A percentile compares a stretch with the other conserved stretches of the same genome.
phyloP scores from a whole-genome alignment of 331 rosid genomes.

The Malus hybrid region DNA sequence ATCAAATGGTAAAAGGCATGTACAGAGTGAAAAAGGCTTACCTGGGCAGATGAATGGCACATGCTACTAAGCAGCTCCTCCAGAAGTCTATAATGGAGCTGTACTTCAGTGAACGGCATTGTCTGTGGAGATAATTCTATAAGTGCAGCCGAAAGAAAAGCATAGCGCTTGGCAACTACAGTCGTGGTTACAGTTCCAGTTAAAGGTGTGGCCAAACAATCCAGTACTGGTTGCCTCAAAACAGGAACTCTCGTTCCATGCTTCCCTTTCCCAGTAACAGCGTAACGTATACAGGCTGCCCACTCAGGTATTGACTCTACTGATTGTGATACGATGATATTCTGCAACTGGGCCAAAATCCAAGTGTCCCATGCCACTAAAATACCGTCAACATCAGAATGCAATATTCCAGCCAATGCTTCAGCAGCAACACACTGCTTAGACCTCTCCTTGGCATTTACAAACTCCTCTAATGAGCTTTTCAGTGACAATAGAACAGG shows the following conservation, averaged over 20 bases:
- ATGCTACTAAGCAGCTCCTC: slow-evolving; percentile 80
- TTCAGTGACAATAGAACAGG: slow-evolving; percentile 65
- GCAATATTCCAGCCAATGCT: slow-evolving; percentile 91
- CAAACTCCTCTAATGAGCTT: slow-evolving; percentile 72
- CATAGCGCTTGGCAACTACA: slow-evolving; percentile 79
- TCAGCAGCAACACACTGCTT: slow-evolving; percentile 99
- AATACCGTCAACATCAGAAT: slow-evolving; percentile 86
- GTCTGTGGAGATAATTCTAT: slow-evolving; percentile 81
- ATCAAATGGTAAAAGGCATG: background rate
- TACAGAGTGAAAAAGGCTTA: slow-evolving; percentile 33
- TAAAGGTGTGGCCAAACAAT: slow-evolving; percentile 67
- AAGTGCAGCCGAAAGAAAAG: slow-evolving; percentile 92
- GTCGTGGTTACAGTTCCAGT: slow-evolving; percentile 89
- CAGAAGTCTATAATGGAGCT: slow-evolving; percentile 69
- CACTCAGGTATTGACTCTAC: slow-evolving; percentile 97
- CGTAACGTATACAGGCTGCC: slow-evolving; percentile 94
- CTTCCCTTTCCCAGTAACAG: slow-evolving; percentile 97
- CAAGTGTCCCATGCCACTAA: slow-evolving; percentile 81
- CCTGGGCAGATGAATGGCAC: slow-evolving; percentile 98
- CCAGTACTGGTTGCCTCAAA: slow-evolving; percentile 82
- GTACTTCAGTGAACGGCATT: slow-evolving; percentile 73
- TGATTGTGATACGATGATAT: slow-evolving; percentile 69
- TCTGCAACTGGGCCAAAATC: slow-evolving; percentile 83
- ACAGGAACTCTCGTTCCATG: slow-evolving; percentile 84
- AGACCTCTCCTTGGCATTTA: slow-evolving; percentile 88